Base-by-base conservation (phyloP, 1,284 basidiomycete species). In the Apiotrichum gamsii region DNA sequence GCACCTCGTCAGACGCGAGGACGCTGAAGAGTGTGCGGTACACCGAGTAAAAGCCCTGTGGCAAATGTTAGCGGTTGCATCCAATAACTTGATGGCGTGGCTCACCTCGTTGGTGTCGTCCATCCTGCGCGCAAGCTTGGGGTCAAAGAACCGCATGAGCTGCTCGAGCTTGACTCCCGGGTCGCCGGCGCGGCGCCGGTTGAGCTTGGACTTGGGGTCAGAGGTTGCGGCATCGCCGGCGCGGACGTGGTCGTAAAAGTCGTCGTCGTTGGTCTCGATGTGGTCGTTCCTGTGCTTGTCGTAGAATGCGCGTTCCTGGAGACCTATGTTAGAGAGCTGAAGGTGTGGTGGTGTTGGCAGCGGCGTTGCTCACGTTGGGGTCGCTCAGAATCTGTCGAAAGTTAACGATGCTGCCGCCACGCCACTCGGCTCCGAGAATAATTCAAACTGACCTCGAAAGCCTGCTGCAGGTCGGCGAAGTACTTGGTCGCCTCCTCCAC, bases 261-360 rank as follows among this genome's bases (percentile, higher is more conserved):
- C 82, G 47, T 84, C 85, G 66, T 93, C 90, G 33, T 86, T 83
- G 59, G 88, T 85, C 2, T 88, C 86, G 11, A 78, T 77, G 8
- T 90, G 77, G n/a, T 86, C 85, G 28, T 89, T 84, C 37, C 87
- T 81, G 69, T 97, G 93, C n/a, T 83, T 83, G 69, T 98, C 94
- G 69, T 98, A 98, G 88, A 93, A 98, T 34, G 94, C 91, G 54
- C 94, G 78, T 78, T 98, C 93, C 87, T 91, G 79, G n/a, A n/a
- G n/a, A n/a, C n/a, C n/a, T n/a, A n/a, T n/a, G 4, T 5, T 14
- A n/a, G 41, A 42, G 4, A 59, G 31, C 11, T 20, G 9, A 31
- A 18, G 14, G 4, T 18, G 34, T 39, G 32, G 25, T 16, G 24
- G 32, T 45, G 35, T 43, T 23, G 5, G 2, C 20, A 28, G 11